Base-by-base conservation (phyloP, 441 rosid genomes). In the Pelargonium fulgidum region DNA sequence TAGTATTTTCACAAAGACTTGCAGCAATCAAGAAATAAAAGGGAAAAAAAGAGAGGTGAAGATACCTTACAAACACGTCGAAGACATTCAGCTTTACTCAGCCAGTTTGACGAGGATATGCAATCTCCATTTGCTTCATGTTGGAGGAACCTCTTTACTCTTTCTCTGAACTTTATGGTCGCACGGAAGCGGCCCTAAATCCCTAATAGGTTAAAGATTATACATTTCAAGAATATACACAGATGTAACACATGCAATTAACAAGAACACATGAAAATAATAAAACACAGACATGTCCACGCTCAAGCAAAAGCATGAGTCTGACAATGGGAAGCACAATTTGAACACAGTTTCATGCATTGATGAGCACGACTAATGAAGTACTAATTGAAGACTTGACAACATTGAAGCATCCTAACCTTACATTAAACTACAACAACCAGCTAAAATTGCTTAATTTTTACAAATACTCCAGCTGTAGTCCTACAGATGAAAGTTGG, bases 381-480 rank as follows among this genome's bases (percentile, higher is more conserved):
- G 14, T 52, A 26, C 56, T 67, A 77, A 66, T 56, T 4, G 1
- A 54, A 68, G 48, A 17, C 44, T 24, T 3, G 22, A 56, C 1
- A 26, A 29, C 7, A 56, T 56, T 56, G 14, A 19, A 14, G 7
- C 6, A 56, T 16, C 20, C 22, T 56, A 56, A 56, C 62, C 26
- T 63, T 71, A 19, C 45, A 59, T 59, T 68, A 48, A 73, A 62
- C 14, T 36, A 74, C 75, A 70, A 48, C 19, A 13, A 64, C 67
- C 69, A 61, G 63, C 62, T 67, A 64, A 66, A 70, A 42, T 67
- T 72, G 44, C 69, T 50, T 11, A 44, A 48, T 36, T 52, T 24
- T 65, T 62, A 62, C 67, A 61, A 22, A 0, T 48, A 26, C 64
- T 16, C 50, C 64, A 65, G 13, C 62, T 54, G 29, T 13, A 70